These are phyloP conservation scores for Gilbertella persicaria DNA, from an alignment of 371 early-diverging fungal genomes.

Conservation along the genomic window DNA sequence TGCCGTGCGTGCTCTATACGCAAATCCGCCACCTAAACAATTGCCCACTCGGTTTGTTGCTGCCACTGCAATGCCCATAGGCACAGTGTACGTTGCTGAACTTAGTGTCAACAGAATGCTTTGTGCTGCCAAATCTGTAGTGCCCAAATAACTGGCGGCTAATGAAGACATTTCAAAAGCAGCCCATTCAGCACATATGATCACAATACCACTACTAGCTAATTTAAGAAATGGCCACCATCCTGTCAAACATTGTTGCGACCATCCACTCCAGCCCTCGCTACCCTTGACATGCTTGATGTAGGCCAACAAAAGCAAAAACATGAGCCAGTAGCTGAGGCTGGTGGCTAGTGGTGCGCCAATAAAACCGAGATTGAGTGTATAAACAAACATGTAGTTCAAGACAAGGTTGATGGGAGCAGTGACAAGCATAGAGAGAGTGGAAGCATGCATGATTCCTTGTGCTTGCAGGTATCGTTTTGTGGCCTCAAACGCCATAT, in stretches of 20 bases:
- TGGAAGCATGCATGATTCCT: slow-evolving; percentile 82
- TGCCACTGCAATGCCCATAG: slow-evolving; percentile 73
- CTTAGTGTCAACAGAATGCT: slow-evolving; percentile 76
- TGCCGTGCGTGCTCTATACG: slow-evolving; percentile 47
- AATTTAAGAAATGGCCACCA: slow-evolving; percentile 72
- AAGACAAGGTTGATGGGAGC: slow-evolving; percentile 75
- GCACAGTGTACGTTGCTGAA: slow-evolving; percentile 70
- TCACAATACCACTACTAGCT: slow-evolving; percentile 71
- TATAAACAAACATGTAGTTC: slow-evolving; percentile 77
- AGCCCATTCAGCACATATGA: slow-evolving; percentile 81
- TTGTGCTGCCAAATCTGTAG: slow-evolving; percentile 82
- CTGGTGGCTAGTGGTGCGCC: slow-evolving; percentile 86
- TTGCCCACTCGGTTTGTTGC: slow-evolving; percentile 85
- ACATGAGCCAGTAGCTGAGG: slow-evolving; percentile 74
- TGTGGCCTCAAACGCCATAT: slow-evolving; percentile 76
- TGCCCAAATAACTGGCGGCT: slow-evolving; percentile 76
- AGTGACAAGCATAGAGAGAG: slow-evolving; percentile 68
- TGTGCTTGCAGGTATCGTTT: slow-evolving; percentile 85
- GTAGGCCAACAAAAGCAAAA: slow-evolving; percentile 63
- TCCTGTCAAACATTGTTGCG: slow-evolving; percentile 61
- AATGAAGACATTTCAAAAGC: slow-evolving; percentile 47
- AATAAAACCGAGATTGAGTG: slow-evolving; percentile 70
- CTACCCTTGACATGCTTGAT: slow-evolving; percentile 66
- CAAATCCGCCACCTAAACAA: slow-evolving; percentile 55
- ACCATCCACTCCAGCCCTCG: slow-evolving; percentile 87